Evolutionary conservation across 345 rosid genomes (phyloP), one percentile per base, ranked within the genome.

Genomic region (Populus nigra): DNA sequence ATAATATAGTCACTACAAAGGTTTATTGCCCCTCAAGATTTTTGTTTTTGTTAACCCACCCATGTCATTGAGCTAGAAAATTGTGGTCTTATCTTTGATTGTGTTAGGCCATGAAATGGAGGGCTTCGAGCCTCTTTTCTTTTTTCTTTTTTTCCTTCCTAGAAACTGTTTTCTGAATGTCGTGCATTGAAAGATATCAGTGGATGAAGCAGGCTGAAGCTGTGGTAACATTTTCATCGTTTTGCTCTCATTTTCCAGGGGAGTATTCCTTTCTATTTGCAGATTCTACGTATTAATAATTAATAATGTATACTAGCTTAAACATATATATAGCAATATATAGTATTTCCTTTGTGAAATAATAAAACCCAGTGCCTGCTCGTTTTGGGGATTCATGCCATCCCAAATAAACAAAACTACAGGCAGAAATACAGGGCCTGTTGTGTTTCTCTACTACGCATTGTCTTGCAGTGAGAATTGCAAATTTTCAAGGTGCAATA

Each of bases 401-500:
- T 50, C n/a, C n/a, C 22, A 18, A 50, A 18, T 18, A 50, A 57
- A 57, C 62, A 57, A n/a, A n/a, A 8, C 9, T 8, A 55, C 27
- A 22, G 25, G 62, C 11, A 55, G 62, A 22, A 55, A 55, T 22
- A 55, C 12, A 55, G 23, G 25, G 9, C 27, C 10, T 55, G 62
- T 22, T 22, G 61, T 55, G 23, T 53, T 53, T 53, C 20, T 8
- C 7, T 20, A 6, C n/a, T 0, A 53, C 20, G 20, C 59, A 53
- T 7, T 53, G 27, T 57, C 62, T 22, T 57, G 62, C 62, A 57
- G 10, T 57, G 62, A 20, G 62, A 7, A 17, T 15, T 3, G 33
- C 22, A 23, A 1, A 79, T 76, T 55, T 85, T 82, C 50, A 93
- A 85, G 68, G 87, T 85, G 81, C 92, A 88, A 68, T 88, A 88